phyloP scores from a whole-genome alignment of 306 rosid genomes.

The Quercus parvula region DNA sequence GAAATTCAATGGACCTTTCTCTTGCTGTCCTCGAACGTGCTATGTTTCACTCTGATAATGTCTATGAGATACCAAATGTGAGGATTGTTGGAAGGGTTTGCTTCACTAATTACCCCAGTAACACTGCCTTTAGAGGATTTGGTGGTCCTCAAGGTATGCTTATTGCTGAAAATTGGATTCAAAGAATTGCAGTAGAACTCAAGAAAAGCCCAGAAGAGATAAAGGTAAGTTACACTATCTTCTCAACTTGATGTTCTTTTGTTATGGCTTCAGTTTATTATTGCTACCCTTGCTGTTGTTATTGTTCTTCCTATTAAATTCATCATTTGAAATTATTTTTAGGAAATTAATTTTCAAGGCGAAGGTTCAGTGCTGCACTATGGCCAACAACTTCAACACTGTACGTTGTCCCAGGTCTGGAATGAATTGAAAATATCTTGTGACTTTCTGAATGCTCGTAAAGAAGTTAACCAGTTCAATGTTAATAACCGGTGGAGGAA shows the following conservation, averaged over 20 bases:
- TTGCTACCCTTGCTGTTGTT: background rate
- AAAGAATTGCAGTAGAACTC: slow-evolving; percentile 77
- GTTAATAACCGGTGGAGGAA: slow-evolving; percentile 74
- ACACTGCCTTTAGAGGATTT: slow-evolving; percentile 97
- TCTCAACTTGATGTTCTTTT: background rate
- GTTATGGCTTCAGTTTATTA: slow-evolving; percentile 21
- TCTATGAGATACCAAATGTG: slow-evolving; percentile 92
- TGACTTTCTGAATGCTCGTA: slow-evolving; percentile 55
- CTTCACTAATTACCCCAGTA: slow-evolving; percentile 79
- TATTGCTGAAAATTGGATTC: slow-evolving; percentile 91
- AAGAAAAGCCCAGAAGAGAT: slow-evolving; percentile 82
- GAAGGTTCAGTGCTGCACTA: slow-evolving; percentile 81
- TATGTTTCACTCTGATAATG: slow-evolving; percentile 91
- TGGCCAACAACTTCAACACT: slow-evolving; percentile 70
- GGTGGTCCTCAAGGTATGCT: slow-evolving; percentile 99
- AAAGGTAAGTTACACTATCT: slow-evolving; percentile 47
- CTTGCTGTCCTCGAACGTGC: slow-evolving; percentile 92
- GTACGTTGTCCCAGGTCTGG: slow-evolving; percentile 76
- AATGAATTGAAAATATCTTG: slow-evolving; percentile 70
- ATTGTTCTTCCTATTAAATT: slow-evolving; percentile 16
- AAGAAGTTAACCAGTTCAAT: slow-evolving; percentile 69
- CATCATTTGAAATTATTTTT: slow-evolving; percentile 22
- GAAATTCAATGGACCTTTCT: slow-evolving; percentile 88
- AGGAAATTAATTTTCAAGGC: slow-evolving; percentile 92
- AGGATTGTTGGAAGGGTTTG: slow-evolving; percentile 78